phyloP scores from a whole-genome alignment of 1,284 basidiomycete genomes.

The Wolfiporia cocos region DNA sequence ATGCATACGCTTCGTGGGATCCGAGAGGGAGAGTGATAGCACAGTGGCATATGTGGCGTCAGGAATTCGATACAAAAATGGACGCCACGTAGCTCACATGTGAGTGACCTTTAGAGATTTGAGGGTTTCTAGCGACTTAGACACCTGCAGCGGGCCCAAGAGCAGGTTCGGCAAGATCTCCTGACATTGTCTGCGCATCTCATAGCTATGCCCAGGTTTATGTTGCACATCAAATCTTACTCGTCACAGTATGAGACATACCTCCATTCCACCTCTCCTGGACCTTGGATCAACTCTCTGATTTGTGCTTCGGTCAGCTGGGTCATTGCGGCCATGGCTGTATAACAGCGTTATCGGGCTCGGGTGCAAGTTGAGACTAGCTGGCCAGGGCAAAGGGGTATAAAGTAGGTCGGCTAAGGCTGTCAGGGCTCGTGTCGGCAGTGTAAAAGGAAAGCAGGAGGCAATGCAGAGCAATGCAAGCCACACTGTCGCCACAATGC shows the following conservation, averaged over 20 bases:
- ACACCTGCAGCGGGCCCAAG: constrained; percentile 86
- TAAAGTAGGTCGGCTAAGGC: too few species aligned
- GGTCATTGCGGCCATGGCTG: too few species aligned
- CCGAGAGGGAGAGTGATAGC: too few species aligned
- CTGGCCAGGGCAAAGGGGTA: too few species aligned
- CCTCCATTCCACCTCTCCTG: constrained; percentile 77
- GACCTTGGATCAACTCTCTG: constrained; percentile 63
- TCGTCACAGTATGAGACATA: constrained; percentile 29
- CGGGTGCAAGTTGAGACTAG: too few species aligned
- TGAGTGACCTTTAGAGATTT: constrained; percentile 71
- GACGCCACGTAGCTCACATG: constrained; percentile 55
- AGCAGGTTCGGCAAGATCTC: constrained; percentile 82
- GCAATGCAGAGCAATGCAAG: too few species aligned
- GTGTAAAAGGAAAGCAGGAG: too few species aligned
- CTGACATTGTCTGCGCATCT: constrained; percentile 92
- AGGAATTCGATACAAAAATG: constrained; percentile 1
- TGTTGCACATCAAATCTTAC: neutral
- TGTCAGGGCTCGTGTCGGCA: too few species aligned
- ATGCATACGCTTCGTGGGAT: constrained; percentile 78
- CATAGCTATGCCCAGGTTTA: constrained; percentile 55
- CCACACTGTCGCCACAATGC: too few species aligned
- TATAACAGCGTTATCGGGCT: too few species aligned
- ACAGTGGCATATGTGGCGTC: neutral
- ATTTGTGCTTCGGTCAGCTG: constrained; percentile 48
- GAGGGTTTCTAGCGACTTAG: constrained; percentile 71